Base-by-base conservation (phyloP, 805 yeast species). In the Starmerella stigmatis region DNA sequence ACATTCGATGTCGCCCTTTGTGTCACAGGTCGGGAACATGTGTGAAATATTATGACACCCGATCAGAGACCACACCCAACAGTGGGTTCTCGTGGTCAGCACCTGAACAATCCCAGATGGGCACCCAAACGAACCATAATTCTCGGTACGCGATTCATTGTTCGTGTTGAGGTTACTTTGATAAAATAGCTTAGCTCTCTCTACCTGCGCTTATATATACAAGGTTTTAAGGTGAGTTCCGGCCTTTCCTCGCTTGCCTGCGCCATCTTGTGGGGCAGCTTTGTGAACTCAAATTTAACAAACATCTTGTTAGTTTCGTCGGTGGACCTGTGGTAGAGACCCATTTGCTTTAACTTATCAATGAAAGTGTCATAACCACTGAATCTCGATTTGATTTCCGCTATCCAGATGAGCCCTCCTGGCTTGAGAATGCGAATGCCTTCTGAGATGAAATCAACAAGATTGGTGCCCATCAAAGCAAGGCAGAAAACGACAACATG, bases 391-490 rank as follows among this genome's bases (percentile, higher is more conserved):
- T 89, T 89, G 65, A 92, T 92, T 61, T 92, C 99, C 2, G 97
- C 92, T 38, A 92, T 86, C 98, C 98, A 92, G 38, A 92, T 66
- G 61, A 89, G 95, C 22, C 99, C 97, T 49, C 86, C 72, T 34
- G 95, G 95, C 9, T 86, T 79, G 43, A 92, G 68, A 15, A 92
- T 70, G 57, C 99, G 72, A 59, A 82, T 73, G 0, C 96, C 97
- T 61, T 92, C 99, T 47, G 78, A 71, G 43, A 92, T 76, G 60
- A 92, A 92, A 60, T 92, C 97, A 49, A 88, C 67, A 60, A 89
- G 86, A 60, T 92, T 92, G 3, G 97, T 89, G 3, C 99, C 98
- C 99, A 92, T 92, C 48, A 92, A 69, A 0, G 97, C 92, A 41
- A 92, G 70, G 63, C 98, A 92, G 64, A 88, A 92, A 5, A 92